phyloP scores from a whole-genome alignment of 2,329 filamentous ascomycete species.

The Aspergillus melleus region DNA sequence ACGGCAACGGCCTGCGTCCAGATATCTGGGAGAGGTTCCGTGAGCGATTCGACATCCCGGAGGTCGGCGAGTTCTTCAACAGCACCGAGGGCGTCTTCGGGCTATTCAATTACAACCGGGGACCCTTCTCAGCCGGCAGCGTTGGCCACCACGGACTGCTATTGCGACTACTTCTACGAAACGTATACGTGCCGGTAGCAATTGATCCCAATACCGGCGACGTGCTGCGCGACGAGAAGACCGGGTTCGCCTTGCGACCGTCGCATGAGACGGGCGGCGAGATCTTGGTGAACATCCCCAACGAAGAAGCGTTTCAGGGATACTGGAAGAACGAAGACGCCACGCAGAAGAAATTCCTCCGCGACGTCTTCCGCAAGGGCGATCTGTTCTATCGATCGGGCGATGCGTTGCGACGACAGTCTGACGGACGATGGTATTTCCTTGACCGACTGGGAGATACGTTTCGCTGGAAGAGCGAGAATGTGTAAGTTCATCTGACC shows the following conservation, averaged over 20 bases:
- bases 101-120: constrained; percentile 60
- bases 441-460: constrained; percentile 71
- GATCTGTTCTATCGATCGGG: constrained; percentile 70
- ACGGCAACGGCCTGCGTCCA: constrained; percentile 50
- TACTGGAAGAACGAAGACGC: constrained; percentile 70
- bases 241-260: constrained; percentile 65
- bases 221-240: constrained; percentile 64
- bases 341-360: constrained; percentile 65
- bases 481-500: constrained; percentile 56
- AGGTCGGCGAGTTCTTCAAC: constrained; percentile 74
- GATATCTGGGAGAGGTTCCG: constrained; percentile 56
- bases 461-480: constrained; percentile 72
- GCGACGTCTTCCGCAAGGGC: constrained; percentile 65
- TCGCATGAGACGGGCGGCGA: constrained; percentile 72
- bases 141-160: constrained; percentile 73
- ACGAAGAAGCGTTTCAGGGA: constrained; percentile 62
- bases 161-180: constrained; percentile 52
- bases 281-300: constrained; percentile 65
- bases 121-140: constrained; percentile 62
- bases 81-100: constrained; percentile 70
- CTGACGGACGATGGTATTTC: constrained; percentile 69
- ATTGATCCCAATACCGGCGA: constrained; percentile 69
- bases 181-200: constrained; percentile 64
- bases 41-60: constrained; percentile 52
- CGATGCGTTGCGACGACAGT: constrained; percentile 62